Percentiles rank a stretch among this genome's conserved stretches.
Evolutionary conservation across 2,329 filamentous ascomycete species (phyloP).

Genomic region (Pseudocercospora pini-densiflorae): DNA sequence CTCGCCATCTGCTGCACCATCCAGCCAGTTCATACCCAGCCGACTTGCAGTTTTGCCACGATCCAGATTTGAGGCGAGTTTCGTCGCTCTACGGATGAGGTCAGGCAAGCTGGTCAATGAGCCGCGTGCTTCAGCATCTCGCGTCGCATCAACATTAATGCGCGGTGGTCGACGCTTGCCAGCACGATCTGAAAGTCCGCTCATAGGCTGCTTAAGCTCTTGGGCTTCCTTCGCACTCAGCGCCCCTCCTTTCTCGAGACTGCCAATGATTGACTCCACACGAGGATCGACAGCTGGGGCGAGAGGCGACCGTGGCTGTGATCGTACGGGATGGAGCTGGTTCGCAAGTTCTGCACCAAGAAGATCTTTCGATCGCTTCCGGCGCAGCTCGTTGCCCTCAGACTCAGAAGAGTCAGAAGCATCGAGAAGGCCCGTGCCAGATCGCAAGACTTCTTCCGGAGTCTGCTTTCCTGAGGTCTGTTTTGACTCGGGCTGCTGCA

Average conservation of each 20-base stretch:
- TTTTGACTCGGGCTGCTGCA: background rate
- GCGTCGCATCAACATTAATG: slow-evolving; percentile 81
- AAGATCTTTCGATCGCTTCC: slow-evolving; percentile 30
- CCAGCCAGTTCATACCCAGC: slow-evolving; percentile 57
- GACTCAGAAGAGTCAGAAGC: slow-evolving; percentile 40
- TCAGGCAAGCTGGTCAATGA: slow-evolving; percentile 92
- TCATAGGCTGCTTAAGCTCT: slow-evolving; percentile 38
- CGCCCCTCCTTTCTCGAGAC: slow-evolving; percentile 41
- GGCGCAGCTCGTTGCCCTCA: slow-evolving; percentile 10
- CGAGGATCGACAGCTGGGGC: slow-evolving; percentile 31
- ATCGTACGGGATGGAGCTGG: slow-evolving; percentile 21
- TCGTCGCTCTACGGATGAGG: slow-evolving; percentile 85
- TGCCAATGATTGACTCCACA: slow-evolving; percentile 35
- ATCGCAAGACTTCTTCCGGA: slow-evolving; percentile 36
- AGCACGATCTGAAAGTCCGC: slow-evolving; percentile 46
- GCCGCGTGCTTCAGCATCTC: slow-evolving; percentile 79
- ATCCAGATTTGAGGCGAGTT: slow-evolving; percentile 84
- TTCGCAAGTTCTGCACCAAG: slow-evolving; percentile 25
- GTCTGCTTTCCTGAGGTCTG: slow-evolving; percentile 19
- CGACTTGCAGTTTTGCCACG: slow-evolving; percentile 71
- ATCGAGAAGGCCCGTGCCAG: slow-evolving; percentile 42
- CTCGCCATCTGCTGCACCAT: slow-evolving; percentile 36
- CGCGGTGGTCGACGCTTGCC: slow-evolving; percentile 65
- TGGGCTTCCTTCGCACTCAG: slow-evolving; percentile 36
- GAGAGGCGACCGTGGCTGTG: slow-evolving; percentile 32